Conservation (phyloP, 257 asterid species). For the Jaltomata sinuosa region DNA sequence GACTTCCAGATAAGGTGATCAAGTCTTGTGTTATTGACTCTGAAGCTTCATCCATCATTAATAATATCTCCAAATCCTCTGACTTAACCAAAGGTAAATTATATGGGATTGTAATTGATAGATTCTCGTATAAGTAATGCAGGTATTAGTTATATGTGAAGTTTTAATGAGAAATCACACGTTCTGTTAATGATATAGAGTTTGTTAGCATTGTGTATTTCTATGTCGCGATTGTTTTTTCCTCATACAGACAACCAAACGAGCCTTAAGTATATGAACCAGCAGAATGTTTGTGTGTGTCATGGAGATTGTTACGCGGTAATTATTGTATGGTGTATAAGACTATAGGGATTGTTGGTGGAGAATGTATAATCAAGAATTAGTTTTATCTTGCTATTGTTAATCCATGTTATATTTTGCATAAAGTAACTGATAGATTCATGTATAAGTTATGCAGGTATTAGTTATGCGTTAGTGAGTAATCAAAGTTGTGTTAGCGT, state of each 20-base stretch:
- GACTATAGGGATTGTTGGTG: neutral
- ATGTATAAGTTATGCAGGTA: neutral
- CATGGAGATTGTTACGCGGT: neutral
- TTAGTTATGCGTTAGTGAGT: neutral
- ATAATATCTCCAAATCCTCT: conserved; percentile 36
- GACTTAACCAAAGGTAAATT: conserved; percentile 46
- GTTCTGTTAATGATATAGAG: no score
- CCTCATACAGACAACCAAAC: neutral
- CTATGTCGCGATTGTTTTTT: neutral
- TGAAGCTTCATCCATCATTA: conserved; percentile 9
- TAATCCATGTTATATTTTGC: neutral
- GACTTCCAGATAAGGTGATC: conserved; percentile 58
- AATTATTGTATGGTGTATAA: neutral
- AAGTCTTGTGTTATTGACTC: conserved; percentile 46
- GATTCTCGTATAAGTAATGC: neutral
- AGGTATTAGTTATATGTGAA: neutral
- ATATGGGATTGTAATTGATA: neutral
- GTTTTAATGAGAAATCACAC: neutral
- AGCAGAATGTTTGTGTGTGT: neutral
- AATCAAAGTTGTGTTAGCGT: neutral
- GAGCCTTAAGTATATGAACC: neutral
- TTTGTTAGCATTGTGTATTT: neutral
- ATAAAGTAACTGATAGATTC: neutral
- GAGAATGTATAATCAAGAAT: neutral
- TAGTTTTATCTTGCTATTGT: neutral